Evolutionary conservation across 306 rosid genomes (phyloP), one percentile per base, ranked within the genome.

Genomic region (Pyrus pyrifolia): DNA sequence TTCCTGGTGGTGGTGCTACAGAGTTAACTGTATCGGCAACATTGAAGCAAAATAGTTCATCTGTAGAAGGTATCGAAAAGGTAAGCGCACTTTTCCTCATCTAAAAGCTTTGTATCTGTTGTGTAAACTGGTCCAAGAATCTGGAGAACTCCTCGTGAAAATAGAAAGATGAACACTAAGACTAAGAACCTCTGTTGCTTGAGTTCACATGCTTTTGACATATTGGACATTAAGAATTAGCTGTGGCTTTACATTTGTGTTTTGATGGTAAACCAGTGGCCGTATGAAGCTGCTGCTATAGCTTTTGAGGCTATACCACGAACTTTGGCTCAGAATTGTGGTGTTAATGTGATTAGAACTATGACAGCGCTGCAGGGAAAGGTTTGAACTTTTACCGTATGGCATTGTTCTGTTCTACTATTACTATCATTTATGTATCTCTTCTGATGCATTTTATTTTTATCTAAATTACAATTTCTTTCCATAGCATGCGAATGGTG

Each of bases 261-360:
- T 69, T 71, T 70, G 30, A n/a, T 83, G 72, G 77, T 76, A 67
- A 22, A 33, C 72, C 74, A 96, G 99, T 96, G 99, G 99, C 99
- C 99, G 15, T 96, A 96, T 80, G 99, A 96, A 93, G 98, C 97
- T 78, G 99, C 99, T 81, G 98, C 99, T 30, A 52, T 92, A 44
- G 99, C 99, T 66, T 96, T 96, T 83, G 99, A 96, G 90, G 90
- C 98, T 70, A 96, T 96, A 69, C 99, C 99, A 13, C 90, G 99
- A 63, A 96, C 99, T 30, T 81, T 96, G 86, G 97, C 98, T 25
- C 98, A 96, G 83, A 96, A 96, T 85, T 96, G 99, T 83, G 99
- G 99, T 44, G 97, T 96, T 55, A 92, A 96, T 68, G 99, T 96
- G 71, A 92, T 96, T 65, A 82, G 99, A 57, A 96, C 97, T 14